Base-by-base conservation (phyloP, 768 basidiomycete genomes). In the Boletellus emodensis region DNA sequence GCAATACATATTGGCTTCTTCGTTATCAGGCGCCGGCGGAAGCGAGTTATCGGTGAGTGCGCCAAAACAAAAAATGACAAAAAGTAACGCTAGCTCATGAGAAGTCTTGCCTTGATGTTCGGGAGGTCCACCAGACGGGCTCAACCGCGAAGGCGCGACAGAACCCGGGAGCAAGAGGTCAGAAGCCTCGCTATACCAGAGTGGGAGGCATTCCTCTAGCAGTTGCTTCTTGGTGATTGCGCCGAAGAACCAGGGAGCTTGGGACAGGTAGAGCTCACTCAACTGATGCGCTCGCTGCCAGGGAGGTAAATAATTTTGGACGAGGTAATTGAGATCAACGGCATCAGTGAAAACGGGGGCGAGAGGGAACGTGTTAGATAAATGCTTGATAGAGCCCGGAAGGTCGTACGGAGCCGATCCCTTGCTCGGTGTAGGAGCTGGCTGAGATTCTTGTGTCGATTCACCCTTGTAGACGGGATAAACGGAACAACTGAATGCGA, bases 221-320 rank as follows among this genome's bases (percentile, higher is more conserved):
- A 86, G 66, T 53, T 90, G 86, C 14, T 71, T 72, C 39, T 74
- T 71, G 3, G 82, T 82, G 34, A 89, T 79, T 2, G 85, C 82
- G 18, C 85, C 83, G 51, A 86, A 87, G 61, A 88, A 87, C 87
- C 87, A 90, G 0, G 84, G 83, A 3, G 86, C 84, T 59, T 85
- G 82, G n/a, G 83, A 82, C 36, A 88, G 75, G 64, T 89, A 90
- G 12, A 86, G 72, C n/a, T 81, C 76, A 56, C 76, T 77, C 32
- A 90, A 73, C 30, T 79, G 75, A 40, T 66, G 71, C 0, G 83
- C 81, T 34, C 84, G 82, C 8, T 68, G 61, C 75, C 80, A 84
- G 0, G 77, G 65, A 0, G 87, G 87, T 1, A 88, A 74, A 60
- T 79, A 76, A 14, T 68, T 61, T 36, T 72, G 63, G 17, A 81